phyloP scores from a whole-genome alignment of 116 monocot genomes.

The Zostera marina region DNA sequence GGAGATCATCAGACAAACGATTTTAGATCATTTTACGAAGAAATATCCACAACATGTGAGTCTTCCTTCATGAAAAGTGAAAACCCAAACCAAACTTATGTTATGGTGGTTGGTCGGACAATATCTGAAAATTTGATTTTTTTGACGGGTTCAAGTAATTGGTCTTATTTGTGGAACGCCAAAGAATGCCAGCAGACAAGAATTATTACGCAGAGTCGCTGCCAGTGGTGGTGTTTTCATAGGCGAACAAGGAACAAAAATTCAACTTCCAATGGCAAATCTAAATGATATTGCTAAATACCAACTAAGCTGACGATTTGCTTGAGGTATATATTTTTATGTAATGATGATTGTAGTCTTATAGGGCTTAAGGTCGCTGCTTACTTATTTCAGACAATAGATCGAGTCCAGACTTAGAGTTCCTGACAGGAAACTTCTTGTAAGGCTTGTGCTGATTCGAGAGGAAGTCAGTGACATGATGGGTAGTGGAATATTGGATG shows the following conservation, averaged over 20 bases:
- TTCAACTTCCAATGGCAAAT: constrained; percentile 87
- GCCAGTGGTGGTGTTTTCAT: constrained; percentile 90
- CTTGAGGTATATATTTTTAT: constrained; percentile 37
- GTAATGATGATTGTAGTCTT: background rate
- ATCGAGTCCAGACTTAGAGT: constrained; percentile 60
- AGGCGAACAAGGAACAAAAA: constrained; percentile 54
- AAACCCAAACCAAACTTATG: background rate
- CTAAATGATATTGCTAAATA: constrained; percentile 91
- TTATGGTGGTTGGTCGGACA: background rate
- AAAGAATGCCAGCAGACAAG: constrained; percentile 71
- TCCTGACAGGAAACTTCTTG: constrained; percentile 77
- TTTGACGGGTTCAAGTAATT: constrained; percentile 78
- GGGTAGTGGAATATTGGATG: constrained; percentile 90
- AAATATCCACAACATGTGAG: constrained; percentile 93
- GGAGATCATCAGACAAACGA: constrained; percentile 86
- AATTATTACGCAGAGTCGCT: constrained; percentile 80
- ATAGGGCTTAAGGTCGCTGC: background rate
- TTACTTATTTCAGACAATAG: constrained; percentile 31
- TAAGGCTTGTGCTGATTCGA: constrained; percentile 79
- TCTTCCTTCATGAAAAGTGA: background rate
- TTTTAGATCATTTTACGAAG: constrained; percentile 82
- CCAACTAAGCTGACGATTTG: constrained; percentile 91
- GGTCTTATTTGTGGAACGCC: constrained; percentile 90
- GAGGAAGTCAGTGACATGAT: constrained; percentile 88
- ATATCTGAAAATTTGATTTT: background rate